phyloP scores from a whole-genome alignment of 148 eudicot genomes.

The Selenicereus undatus region DNA sequence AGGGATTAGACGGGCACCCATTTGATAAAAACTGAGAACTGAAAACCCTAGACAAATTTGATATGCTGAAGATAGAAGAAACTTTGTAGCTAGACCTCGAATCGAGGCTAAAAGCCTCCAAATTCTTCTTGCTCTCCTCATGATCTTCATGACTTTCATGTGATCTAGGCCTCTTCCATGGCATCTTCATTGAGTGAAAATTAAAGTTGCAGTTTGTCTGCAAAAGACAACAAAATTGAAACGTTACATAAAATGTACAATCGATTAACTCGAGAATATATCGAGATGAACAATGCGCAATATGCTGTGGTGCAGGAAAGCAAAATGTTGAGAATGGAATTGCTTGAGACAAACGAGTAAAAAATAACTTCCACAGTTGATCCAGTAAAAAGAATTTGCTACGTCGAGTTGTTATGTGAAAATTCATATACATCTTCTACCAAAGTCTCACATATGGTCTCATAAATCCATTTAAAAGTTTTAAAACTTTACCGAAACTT shows the following conservation, averaged over 20 bases:
- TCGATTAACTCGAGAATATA: neutral
- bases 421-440: too few relatives aligned
- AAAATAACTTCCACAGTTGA: too few relatives aligned
- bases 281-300: neutral
- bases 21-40: constrained; percentile 9
- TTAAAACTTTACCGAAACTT: too few relatives aligned
- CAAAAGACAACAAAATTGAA: neutral
- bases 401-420: too few relatives aligned
- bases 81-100: neutral
- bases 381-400: too few relatives aligned
- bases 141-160: neutral
- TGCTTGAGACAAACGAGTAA: too few relatives aligned
- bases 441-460: too few relatives aligned
- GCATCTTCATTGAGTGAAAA: neutral
- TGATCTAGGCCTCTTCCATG: constrained; percentile 18
- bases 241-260: neutral
- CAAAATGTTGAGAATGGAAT: too few relatives aligned
- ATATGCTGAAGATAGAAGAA: neutral
- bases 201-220: neutral
- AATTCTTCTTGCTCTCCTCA: constrained; percentile 10
- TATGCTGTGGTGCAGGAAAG: neutral
- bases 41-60: constrained; percentile 7
- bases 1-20: neutral
- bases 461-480: too few relatives aligned
- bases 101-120: neutral